These are phyloP conservation scores for Salix udensis DNA, from an alignment of 345 rosid species.

Conservation along the genomic window DNA sequence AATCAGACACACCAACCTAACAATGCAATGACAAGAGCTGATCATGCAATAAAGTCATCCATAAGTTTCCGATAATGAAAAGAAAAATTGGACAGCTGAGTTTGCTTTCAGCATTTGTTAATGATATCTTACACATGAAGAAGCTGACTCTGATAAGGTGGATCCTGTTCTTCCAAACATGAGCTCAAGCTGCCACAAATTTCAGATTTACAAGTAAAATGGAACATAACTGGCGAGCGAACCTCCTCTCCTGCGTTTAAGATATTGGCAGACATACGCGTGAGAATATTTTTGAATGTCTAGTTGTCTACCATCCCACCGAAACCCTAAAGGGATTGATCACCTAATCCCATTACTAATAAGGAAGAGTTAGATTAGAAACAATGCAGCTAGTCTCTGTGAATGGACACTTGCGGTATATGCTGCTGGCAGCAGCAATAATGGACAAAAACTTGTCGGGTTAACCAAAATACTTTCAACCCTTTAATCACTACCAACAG, in stretches of 20 bases:
- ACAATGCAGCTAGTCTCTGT: too few relatives aligned
- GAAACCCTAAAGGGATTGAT: constrained; percentile 13
- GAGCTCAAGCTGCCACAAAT: too few relatives aligned
- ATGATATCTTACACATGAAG: too few relatives aligned
- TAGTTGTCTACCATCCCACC: constrained; percentile 13
- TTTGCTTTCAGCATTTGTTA: not conserved
- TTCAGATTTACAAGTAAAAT: too few relatives aligned
- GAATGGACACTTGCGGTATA: not conserved
- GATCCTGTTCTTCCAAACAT: too few relatives aligned
- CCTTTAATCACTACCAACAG: not conserved
- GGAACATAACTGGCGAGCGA: not conserved
- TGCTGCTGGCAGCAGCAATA: not conserved
- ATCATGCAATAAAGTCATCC: not conserved
- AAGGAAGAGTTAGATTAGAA: not conserved
- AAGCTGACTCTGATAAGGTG: too few relatives aligned
- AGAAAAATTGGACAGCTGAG: not conserved
- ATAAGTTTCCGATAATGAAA: not conserved
- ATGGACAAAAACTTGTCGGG: constrained; percentile 11
- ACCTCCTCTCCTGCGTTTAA: not conserved
- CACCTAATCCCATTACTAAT: constrained; percentile 10
- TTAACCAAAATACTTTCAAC: not conserved
- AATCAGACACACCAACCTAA: not conserved
- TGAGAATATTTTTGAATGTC: not conserved
- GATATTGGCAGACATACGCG: not conserved
- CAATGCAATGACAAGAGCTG: not conserved